Conservation (phyloP, 192 early-diverging fungal genomes). For the Backusella mclennaniae region DNA sequence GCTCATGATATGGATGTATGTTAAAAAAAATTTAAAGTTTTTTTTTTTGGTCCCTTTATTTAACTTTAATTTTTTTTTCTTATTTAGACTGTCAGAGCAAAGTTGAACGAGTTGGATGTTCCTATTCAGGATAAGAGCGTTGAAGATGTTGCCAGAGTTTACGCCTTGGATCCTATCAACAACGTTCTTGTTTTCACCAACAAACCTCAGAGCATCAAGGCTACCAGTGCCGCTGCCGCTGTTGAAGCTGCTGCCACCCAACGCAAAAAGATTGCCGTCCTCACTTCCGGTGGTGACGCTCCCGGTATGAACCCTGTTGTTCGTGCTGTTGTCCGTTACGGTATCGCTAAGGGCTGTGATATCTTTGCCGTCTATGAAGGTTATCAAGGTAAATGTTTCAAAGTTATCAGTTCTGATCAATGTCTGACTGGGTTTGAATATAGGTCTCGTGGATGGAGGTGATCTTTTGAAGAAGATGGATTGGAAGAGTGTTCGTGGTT, state of each 20-base stretch:
- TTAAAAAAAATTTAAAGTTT: conserved; percentile 13
- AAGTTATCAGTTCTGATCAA: not conserved
- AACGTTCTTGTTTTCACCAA: conserved; percentile 77
- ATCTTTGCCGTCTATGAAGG: conserved; percentile 94
- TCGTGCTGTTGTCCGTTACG: conserved; percentile 84
- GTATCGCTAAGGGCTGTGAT: conserved; percentile 77
- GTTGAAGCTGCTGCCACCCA: conserved; percentile 5
- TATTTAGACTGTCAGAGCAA: conserved; percentile 37
- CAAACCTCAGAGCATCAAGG: not conserved
- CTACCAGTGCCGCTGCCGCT: conserved; percentile 4
- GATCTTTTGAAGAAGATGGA: conserved; percentile 76
- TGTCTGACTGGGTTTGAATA: conserved; percentile 9
- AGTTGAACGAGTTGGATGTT: conserved; percentile 34
- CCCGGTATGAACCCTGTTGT: conserved; percentile 99
- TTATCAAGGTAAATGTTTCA: conserved; percentile 69
- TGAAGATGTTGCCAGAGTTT: conserved; percentile 33
- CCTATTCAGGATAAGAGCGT: conserved; percentile 32
- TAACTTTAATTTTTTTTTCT: not conserved
- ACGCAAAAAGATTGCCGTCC: conserved; percentile 83
- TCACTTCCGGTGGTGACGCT: conserved; percentile 94
- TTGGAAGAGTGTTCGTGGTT: conserved; percentile 93
- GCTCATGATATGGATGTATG: conserved; percentile 14
- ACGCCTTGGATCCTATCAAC: conserved; percentile 75
- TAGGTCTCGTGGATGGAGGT: conserved; percentile 91
- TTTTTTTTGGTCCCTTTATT: conserved; percentile 6